These are phyloP conservation scores for Aspergillus cejpii DNA, from an alignment of 2,329 filamentous ascomycete species.

Conservation along the genomic window DNA sequence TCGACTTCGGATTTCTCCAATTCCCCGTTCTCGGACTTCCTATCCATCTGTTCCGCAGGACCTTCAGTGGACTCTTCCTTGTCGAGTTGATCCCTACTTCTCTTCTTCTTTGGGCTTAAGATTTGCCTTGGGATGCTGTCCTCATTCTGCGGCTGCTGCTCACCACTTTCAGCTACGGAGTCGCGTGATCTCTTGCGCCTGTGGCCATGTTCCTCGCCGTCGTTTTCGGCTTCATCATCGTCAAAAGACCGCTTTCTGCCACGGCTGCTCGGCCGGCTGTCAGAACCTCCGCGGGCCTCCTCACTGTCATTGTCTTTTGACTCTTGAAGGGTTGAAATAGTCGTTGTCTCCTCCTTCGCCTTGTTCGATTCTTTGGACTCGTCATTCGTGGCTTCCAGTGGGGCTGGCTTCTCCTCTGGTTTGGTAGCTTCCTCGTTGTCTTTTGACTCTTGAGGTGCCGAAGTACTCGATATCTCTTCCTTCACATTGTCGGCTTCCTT, in stretches of 20 bases:
- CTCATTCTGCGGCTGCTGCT: slow-evolving; percentile 10
- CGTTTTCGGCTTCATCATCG: slow-evolving; percentile 25
- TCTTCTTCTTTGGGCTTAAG: slow-evolving; percentile 39
- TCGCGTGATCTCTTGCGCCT: slow-evolving; percentile 42
- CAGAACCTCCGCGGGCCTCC: slow-evolving; percentile 7
- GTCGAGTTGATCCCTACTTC: slow-evolving; percentile 41
- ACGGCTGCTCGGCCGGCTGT: slow-evolving; percentile 20
- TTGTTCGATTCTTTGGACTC: too few species aligned
- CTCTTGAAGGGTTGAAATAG: too few species aligned
- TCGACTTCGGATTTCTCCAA: slow-evolving; percentile 16
- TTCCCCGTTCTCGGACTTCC: slow-evolving; percentile 13
- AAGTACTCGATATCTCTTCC: too few species aligned
- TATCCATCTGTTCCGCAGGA: slow-evolving; percentile 12
- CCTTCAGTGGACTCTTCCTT: slow-evolving; percentile 26
- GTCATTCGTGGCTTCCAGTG: too few species aligned
- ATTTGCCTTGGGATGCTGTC: slow-evolving; percentile 19
- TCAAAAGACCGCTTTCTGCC: slow-evolving; percentile 35
- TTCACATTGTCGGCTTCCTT: too few species aligned
- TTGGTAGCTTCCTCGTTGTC: too few species aligned
- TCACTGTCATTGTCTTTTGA: slow-evolving; percentile 4
- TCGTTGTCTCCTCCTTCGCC: too few species aligned
- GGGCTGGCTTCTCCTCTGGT: too few species aligned
- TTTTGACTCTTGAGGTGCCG: too few species aligned
- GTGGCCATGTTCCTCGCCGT: slow-evolving; percentile 26
- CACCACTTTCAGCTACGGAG: slow-evolving; percentile 27